Percentiles rank a stretch among this genome's conserved stretches.
phyloP scores from a whole-genome alignment of 2,329 filamentous ascomycete species.

The Fusarium sp. region DNA sequence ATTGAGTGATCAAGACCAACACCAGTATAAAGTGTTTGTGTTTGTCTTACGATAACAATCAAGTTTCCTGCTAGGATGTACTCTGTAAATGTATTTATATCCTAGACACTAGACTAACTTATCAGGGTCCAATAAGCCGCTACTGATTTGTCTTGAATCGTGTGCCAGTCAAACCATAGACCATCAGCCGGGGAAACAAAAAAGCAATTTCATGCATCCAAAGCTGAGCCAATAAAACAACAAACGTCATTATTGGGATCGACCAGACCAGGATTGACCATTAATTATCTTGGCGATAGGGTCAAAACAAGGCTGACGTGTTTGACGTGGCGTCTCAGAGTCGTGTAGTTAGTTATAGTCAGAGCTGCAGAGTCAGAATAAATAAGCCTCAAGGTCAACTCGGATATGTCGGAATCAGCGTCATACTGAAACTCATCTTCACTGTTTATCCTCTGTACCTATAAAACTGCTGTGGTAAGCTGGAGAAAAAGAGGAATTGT shows the following conservation, averaged over 20 bases:
- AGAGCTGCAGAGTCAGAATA: neutral
- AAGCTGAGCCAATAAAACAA: conserved; percentile 30
- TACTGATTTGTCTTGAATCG: conserved; percentile 8
- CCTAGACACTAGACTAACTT: neutral
- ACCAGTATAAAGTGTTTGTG: neutral
- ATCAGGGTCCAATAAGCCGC: neutral
- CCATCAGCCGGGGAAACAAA: neutral
- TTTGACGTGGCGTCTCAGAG: conserved; percentile 35
- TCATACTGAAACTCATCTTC: neutral
- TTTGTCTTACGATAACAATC: neutral
- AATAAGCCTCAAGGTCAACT: neutral
- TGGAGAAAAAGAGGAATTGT: conserved; percentile 22
- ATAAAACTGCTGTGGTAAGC: conserved; percentile 19
- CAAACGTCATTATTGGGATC: conserved; percentile 26
- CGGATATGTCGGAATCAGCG: conserved; percentile 36
- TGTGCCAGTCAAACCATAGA: conserved; percentile 1
- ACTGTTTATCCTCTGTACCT: neutral
- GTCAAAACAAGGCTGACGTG: conserved; percentile 41
- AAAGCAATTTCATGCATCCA: conserved; percentile 23
- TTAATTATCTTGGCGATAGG: conserved; percentile 27
- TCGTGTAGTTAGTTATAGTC: neutral
- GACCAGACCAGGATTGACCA: conserved; percentile 26
- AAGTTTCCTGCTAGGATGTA: neutral
- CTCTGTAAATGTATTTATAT: neutral
- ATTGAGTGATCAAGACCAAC: neutral